phyloP scores from a whole-genome alignment of 352 stramenopile genomes.

The Phytopythium oedochilum region DNA sequence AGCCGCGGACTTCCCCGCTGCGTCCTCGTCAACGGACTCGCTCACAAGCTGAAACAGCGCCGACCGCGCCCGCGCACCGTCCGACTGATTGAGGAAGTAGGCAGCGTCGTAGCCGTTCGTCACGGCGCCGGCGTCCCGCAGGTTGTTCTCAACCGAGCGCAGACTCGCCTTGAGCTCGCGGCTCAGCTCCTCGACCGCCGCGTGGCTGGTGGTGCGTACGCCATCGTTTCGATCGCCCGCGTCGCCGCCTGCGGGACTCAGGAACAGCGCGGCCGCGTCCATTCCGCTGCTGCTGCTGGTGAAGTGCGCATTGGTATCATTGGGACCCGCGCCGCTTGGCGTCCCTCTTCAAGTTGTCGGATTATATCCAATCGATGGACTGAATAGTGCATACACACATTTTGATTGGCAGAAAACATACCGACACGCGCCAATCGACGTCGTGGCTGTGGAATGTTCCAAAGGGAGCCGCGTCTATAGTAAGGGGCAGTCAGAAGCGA shows the following conservation, averaged over 20 bases:
- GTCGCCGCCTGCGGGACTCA: background rate
- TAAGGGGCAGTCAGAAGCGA: background rate
- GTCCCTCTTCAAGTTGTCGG: background rate
- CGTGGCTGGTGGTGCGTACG: slow-evolving; percentile 16
- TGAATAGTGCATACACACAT: background rate
- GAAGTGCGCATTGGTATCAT: background rate
- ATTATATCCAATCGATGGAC: background rate
- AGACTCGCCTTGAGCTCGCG: slow-evolving; percentile 34
- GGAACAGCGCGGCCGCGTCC: background rate
- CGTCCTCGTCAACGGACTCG: slow-evolving; percentile 10
- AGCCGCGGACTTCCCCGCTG: slow-evolving; percentile 12
- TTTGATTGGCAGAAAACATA: slow-evolving; percentile 15
- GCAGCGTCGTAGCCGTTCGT: slow-evolving; percentile 44
- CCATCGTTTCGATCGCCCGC: slow-evolving; percentile 9
- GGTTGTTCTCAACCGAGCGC: slow-evolving; percentile 26
- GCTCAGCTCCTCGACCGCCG: slow-evolving; percentile 29
- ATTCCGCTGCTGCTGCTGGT: background rate
- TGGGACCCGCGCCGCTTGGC: background rate
- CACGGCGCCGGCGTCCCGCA: slow-evolving; percentile 42
- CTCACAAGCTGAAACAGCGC: slow-evolving; percentile 29
- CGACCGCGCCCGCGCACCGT: slow-evolving; percentile 12
- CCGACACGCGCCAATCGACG: slow-evolving; percentile 1
- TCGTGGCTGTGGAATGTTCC: slow-evolving; percentile 1
- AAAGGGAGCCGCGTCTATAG: background rate
- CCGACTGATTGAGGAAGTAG: slow-evolving; percentile 32